phyloP scores from a whole-genome alignment of 2,329 filamentous ascomycete genomes.

The Sporothrix protearum region DNA sequence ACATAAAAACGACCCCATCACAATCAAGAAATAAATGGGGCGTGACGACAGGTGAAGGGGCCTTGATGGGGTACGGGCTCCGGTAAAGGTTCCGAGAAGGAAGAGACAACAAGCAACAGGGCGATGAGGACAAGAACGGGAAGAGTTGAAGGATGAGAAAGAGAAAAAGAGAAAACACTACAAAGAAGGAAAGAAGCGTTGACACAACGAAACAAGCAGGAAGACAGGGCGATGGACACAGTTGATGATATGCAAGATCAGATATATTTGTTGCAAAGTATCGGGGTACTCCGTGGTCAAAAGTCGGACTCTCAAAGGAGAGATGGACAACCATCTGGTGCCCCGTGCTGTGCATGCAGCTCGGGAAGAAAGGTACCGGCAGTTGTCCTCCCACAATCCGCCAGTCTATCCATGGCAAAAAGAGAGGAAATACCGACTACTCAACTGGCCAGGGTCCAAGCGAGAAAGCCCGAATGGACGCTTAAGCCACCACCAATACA shows the following conservation, averaged over 20 bases:
- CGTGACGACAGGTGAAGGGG: neutral
- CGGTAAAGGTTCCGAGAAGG: conserved; percentile 7
- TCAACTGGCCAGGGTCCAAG: neutral
- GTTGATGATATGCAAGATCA: neutral
- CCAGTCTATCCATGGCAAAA: neutral
- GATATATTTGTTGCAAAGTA: neutral
- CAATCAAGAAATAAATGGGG: conserved; percentile 8
- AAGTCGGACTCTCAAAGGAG: neutral
- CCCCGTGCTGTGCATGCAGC: conserved; percentile 21
- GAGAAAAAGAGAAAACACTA: neutral
- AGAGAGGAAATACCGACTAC: neutral
- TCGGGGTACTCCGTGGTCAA: neutral
- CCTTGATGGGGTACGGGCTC: neutral
- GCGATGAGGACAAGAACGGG: neutral
- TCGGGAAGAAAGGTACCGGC: conserved; percentile 18
- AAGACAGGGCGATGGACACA: no score
- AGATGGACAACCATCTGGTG: conserved; percentile 1
- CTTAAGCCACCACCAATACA: neutral
- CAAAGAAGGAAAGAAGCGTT: neutral
- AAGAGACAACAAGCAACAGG: neutral
- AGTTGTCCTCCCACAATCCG: neutral
- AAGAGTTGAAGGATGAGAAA: neutral
- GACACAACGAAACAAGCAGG: neutral
- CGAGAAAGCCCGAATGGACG: neutral
- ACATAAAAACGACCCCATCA: neutral